A percentile compares a stretch with the other conserved stretches of the same genome.
Evolutionary conservation across 1,284 basidiomycete species (phyloP).

Genomic region (Golubevia pallescens): DNA sequence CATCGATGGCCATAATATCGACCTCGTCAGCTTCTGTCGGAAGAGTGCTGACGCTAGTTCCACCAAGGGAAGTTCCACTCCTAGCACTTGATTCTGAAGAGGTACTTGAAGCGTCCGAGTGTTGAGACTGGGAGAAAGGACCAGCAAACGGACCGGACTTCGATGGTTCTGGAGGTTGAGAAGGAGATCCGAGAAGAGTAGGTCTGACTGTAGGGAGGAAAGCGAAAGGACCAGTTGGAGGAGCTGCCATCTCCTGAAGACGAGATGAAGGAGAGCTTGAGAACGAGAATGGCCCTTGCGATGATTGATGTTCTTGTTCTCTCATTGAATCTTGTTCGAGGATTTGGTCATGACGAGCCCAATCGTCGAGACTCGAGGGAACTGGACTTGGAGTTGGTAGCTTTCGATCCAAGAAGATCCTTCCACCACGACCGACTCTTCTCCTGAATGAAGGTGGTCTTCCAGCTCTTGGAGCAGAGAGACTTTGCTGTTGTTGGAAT

Average conservation of each 20-base stretch:
- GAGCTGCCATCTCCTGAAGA: slow-evolving; percentile 2
- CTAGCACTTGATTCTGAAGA: slow-evolving; percentile 43
- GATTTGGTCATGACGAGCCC: slow-evolving; percentile 25
- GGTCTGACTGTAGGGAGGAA: slow-evolving; percentile 44
- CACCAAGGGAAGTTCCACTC: slow-evolving; percentile 21
- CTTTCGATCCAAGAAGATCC: slow-evolving; percentile 55
- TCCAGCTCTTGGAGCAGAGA: slow-evolving; percentile 39
- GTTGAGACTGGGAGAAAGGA: slow-evolving; percentile 19
- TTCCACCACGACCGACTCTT: slow-evolving; percentile 55
- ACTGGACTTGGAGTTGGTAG: slow-evolving; percentile 52
- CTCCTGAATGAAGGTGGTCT: slow-evolving; percentile 58
- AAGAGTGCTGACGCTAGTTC: neutral
- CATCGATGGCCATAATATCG: slow-evolving; percentile 6
- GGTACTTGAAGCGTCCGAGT: slow-evolving; percentile 42
- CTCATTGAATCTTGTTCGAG: neutral
- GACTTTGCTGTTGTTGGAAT: slow-evolving; percentile 10
- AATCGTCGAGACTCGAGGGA: slow-evolving; percentile 47
- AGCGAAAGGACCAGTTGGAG: slow-evolving; percentile 39
- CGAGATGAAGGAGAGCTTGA: slow-evolving; percentile 5
- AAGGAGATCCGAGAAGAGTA: slow-evolving; percentile 24
- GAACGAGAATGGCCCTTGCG: slow-evolving; percentile 1
- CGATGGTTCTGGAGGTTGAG: slow-evolving; percentile 13
- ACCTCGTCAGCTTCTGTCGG: neutral
- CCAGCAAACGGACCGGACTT: slow-evolving; percentile 21
- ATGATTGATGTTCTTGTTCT: neutral